Evolutionary conservation across 495 filamentous ascomycete species (phyloP).

Genomic region (Alectoria sarmentosa): DNA sequence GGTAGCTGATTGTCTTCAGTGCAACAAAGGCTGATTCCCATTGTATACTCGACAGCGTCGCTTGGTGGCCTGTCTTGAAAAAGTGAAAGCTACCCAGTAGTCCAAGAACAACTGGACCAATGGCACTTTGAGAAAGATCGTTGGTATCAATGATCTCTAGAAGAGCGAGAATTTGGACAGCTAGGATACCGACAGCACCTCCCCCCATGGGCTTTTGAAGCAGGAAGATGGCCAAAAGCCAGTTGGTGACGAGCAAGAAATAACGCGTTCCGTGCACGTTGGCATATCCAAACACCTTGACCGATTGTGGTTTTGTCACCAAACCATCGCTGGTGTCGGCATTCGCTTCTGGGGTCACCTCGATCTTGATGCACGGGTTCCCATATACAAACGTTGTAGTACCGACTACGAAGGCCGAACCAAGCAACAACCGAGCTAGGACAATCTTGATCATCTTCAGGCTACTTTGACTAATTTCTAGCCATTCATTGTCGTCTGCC

Average conservation of each 20-base stretch:
- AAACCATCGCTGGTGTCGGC: conserved; percentile 33
- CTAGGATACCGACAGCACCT: conserved; percentile 67
- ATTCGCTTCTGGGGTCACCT: conserved; percentile 27
- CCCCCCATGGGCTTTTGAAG: conserved; percentile 93
- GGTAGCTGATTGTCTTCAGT: conserved; percentile 72
- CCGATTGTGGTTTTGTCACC: conserved; percentile 40
- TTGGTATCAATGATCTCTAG: conserved; percentile 84
- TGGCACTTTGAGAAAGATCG: conserved; percentile 56
- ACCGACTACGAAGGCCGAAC: conserved; percentile 57
- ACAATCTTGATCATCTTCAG: conserved; percentile 69
- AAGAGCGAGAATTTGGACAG: conserved; percentile 80
- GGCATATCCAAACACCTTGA: conserved; percentile 83
- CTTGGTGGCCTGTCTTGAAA: conserved; percentile 98
- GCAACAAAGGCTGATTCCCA: conserved; percentile 98
- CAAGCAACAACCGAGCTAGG: conserved; percentile 68
- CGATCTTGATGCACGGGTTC: conserved; percentile 65
- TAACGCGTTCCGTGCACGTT: conserved; percentile 91
- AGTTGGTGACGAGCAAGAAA: conserved; percentile 72
- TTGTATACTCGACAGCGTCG: conserved; percentile 78
- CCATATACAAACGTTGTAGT: conserved; percentile 66
- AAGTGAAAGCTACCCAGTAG: conserved; percentile 85
- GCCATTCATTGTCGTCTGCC: conserved; percentile 84
- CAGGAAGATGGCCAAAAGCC: conserved; percentile 65
- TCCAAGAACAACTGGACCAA: conserved; percentile 79
- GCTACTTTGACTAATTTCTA: conserved; percentile 47